A percentile compares a stretch with the other conserved stretches of the same genome.
These are phyloP conservation scores for Leccinum uliginosum DNA, from an alignment of 768 basidiomycete genomes.

Conservation along the genomic window DNA sequence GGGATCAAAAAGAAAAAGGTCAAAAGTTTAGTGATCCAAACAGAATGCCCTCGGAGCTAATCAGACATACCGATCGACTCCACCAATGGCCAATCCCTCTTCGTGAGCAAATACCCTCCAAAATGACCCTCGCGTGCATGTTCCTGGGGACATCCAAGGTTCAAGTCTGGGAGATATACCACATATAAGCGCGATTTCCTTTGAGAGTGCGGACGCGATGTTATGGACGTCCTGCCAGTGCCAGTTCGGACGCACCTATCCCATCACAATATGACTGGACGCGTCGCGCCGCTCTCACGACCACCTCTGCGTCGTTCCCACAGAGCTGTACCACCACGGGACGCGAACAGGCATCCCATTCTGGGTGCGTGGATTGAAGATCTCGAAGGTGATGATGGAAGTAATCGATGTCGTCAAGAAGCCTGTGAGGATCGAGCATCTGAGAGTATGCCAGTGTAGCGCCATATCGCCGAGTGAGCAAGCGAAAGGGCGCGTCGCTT, in stretches of 20 bases:
- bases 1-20: neutral
- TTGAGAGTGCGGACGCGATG: neutral
- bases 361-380: conserved; percentile 30
- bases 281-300: conserved; percentile 58
- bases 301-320: conserved; percentile 60
- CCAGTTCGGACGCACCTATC: conserved; percentile 46
- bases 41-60: neutral
- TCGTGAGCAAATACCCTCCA: conserved; percentile 71
- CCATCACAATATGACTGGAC: conserved; percentile 61
- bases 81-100: conserved; percentile 69
- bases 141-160: conserved; percentile 78
- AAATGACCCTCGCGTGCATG: conserved; percentile 61
- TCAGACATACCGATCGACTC: conserved; percentile 51
- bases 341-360: conserved; percentile 22
- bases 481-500: conserved; percentile 71
- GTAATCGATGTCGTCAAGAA: conserved; percentile 62
- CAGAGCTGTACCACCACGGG: conserved; percentile 72
- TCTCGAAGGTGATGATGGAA: conserved; percentile 60
- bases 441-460: conserved; percentile 72
- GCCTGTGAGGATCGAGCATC: conserved; percentile 63
- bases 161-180: conserved; percentile 51
- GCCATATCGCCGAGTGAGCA: conserved; percentile 56
- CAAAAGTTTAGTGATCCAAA: neutral
- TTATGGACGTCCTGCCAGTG: neutral
- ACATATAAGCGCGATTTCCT: conserved; percentile 1